Base-by-base conservation (phyloP, 192 early-diverging fungal species). In the Phlyctochytrium planicorne region DNA sequence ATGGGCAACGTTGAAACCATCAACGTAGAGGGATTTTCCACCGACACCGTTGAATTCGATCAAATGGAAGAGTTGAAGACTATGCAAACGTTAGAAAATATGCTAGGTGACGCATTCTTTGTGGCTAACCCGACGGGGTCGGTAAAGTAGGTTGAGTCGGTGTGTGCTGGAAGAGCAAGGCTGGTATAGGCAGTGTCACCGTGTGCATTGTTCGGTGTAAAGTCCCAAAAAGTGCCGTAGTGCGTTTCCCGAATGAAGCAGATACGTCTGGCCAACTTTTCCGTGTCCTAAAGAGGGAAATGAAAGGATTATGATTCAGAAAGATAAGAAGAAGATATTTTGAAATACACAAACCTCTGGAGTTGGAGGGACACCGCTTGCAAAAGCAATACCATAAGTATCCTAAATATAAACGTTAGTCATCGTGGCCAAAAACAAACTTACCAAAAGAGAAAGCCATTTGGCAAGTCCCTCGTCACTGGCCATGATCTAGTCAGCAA, bases 71-170 rank as follows among this genome's bases (percentile, higher is more conserved):
- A 93, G 82, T 72, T 94, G 92, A 17, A 94, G 73, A 0, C 87
- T 86, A 60, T 10, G 31, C 2, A 16, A 1, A 53, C 3, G 47
- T 24, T 3, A 52, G 6, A 23, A 64, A 23, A 62, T 30, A 62
- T 30, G 17, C 25, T 12, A 6, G 3, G 12, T 6, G 33, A 34
- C 31, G 16, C 20, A 59, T 24, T 16, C 1, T 29, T 16, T 23
- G 24, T 59, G 17, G 20, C 74, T 30, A 75, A 86, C 87, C 92
- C 91, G 12, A 82, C 75, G 3, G 92, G 92, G 62, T 94, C 92
- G 0, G 92, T 91, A 65, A 94, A 94, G 69, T 94, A 94, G 0
- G 91, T 93, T 10, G 86, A 91, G 73, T 94, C 92, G 0, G 91
- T 94, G 63, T 94, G 92, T 23, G 88, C 91, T 34, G 83, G 86